Evolutionary conservation across 169 alveolate genomes (phyloP), one percentile per base, ranked within the genome.

Genomic region (Babesia caballi): DNA sequence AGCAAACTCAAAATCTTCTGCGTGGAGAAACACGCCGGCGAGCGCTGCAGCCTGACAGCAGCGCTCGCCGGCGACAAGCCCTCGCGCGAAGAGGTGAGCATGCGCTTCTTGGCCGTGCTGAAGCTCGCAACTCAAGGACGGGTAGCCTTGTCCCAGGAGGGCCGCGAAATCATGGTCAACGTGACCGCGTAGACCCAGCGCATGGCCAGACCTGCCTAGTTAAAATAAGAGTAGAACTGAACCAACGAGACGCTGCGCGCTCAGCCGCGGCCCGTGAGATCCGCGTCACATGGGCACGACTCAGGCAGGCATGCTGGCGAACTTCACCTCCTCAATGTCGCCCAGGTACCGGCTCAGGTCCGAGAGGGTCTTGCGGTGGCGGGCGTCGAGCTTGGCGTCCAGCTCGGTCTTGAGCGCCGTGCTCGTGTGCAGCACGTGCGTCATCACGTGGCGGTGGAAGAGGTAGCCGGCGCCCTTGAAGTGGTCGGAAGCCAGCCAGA

Each of bases 391-490:
- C 30, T 47, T 61, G 52, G 19, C 27, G 60, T 78, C 82, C 40
- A 78, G 23, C 35, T 49, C 54, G 27, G 19, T 68, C 42, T 14
- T 11, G 30, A 60, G 21, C 28, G 25, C n/a, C 32, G 17, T 60
- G 35, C 57, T 35, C 27, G 40, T 44, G 44, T 69, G 47, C 44
- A 58, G 19, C 46, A 78, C 27, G 21, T 52, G 33, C 59, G 6
- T 78, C 60, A 42, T 54, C 21, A 40, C 38, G 58, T 71, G 71
- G 19, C 63, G 69, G 50, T 81, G 84, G 69, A 68, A 88, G 23
- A 88, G 50, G 54, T 83, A 88, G 15, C 93, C 93, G 14, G 93
- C 91, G 14, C 93, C 93, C 59, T 83, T 86, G 80, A 88, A 88
- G 38, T 84, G 77, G 44, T 83, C 89, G 30, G 88, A 81, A 47